Base-by-base conservation (phyloP, 1,284 basidiomycete species). In the Peniophora sp. region DNA sequence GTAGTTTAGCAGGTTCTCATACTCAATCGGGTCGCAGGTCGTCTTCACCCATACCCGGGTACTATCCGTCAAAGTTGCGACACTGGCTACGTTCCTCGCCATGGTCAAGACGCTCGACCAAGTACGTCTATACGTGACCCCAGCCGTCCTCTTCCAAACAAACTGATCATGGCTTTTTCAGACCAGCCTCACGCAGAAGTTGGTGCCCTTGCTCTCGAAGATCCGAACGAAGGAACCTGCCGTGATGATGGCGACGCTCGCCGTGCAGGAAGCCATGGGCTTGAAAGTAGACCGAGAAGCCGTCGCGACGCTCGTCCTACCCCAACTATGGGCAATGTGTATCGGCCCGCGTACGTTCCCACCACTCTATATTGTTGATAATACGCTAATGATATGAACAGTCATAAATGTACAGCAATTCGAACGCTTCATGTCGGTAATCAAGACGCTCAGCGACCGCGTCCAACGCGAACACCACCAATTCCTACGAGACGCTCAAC, bases 91-190 rank as follows among this genome's bases (percentile, higher is more conserved):
- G 51, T 97, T 99, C 69, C 71, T 92, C 36, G 73, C 85, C 1
- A 93, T 99, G 90, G 90, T 99, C 19, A 86, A 89, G 60, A 94
- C 91, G 2, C 77, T 99, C 38, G 96, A 99, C 70, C 92, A 96
- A 69, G 89, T 89, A 52, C 51, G 73, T 59, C n/a, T n/a, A n/a
- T n/a, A n/a, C n/a, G n/a, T n/a, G n/a, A 17, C 19, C 22, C 10
- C 3, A 20, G 34, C 3, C 20, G 6, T 3, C 2, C 22, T 45
- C n/a, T 2, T n/a, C 11, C 20, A n/a, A n/a, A n/a, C n/a, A n/a
- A n/a, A n/a, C n/a, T n/a, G 2, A 45, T 11, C 24, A 45, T 22
- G 22, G 3, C 23, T 27, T 41, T n/a, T 8, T 41, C 38, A 84
- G 79, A 70, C 77, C 46, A 97, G 90, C 56, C 65, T 99, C 50